Evolutionary conservation across 2,329 filamentous ascomycete species (phyloP).

Genomic region (Neoscytalidium dimidiatum): DNA sequence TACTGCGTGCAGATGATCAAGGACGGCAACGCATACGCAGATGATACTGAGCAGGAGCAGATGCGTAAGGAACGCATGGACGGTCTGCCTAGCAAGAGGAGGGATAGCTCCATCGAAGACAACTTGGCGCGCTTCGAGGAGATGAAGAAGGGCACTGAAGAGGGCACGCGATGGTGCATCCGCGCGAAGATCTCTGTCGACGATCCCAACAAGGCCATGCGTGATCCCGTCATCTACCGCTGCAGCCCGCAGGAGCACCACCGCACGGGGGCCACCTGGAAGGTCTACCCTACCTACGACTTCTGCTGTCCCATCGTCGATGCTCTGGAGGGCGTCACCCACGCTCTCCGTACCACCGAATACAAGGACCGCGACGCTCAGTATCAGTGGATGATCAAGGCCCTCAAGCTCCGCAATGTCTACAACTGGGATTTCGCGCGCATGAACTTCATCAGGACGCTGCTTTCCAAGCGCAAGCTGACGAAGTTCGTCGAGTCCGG

Average conservation of each 20-base stretch:
- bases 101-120: constrained; percentile 78
- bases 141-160: constrained; percentile 84
- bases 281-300: constrained; percentile 86
- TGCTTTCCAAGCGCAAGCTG: constrained; percentile 83
- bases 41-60: constrained; percentile 87
- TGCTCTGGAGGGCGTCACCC: constrained; percentile 78
- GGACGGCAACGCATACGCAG: constrained; percentile 86
- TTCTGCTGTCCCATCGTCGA: constrained; percentile 83
- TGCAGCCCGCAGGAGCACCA: constrained; percentile 78
- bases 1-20: constrained; percentile 82
- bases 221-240: constrained; percentile 96
- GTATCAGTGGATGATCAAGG: constrained; percentile 83
- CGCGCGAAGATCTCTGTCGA: constrained; percentile 91
- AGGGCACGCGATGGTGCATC: constrained; percentile 85
- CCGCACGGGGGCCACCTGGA: constrained; percentile 77
- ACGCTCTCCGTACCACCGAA: constrained; percentile 81
- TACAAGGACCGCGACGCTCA: constrained; percentile 85
- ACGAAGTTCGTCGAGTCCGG: constrained; percentile 78
- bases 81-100: constrained; percentile 77
- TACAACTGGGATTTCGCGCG: constrained; percentile 85
- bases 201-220: constrained; percentile 91
- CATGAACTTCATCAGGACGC: constrained; percentile 81
- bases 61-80: constrained; percentile 86
- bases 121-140: constrained; percentile 84
- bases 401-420: constrained; percentile 71